Base-by-base conservation (phyloP, 495 filamentous ascomycete species). In the Mycothermus thermophilus region DNA sequence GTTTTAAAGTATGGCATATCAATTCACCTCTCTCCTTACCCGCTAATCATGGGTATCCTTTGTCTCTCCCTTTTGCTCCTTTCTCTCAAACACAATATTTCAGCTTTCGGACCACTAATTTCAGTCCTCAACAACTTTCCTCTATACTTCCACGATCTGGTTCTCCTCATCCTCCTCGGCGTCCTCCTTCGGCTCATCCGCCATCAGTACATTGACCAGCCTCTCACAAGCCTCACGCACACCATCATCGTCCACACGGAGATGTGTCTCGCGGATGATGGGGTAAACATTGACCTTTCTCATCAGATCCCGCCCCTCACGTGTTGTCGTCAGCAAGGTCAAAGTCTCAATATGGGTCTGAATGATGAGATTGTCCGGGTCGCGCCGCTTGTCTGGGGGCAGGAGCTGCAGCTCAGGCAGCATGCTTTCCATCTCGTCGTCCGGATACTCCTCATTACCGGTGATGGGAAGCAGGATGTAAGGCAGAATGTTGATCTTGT, bases 151-250 rank as follows among this genome's bases (percentile, higher is more conserved):
- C 10, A 63, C 54, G 34, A 68, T 57, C 48, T 50, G 48, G 16
- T 60, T 44, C 28, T 64, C 59, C 9, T 64, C 47, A 18, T 37
- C 38, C 9, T 46, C 32, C 46, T 3, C 52, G 16, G 22, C 79
- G 46, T 78, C 56, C 51, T 79, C 27, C 8, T 59, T 52, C 30
- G 47, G 66, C 48, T 83, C 90, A 40, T 87, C 85, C 32, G 80
- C 68, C 86, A 93, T 92, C 27, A 97, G 50, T 9, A 97, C 74
- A 45, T 97, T 83, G 23, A 97, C 90, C 32, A 95, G 47, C 46
- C 90, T 67, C 52, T 97, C 90, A 46, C 83, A 90, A 11, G 73
- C 80, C 47, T 93, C 87, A 40, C 70, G 67, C 25, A 97, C 83
- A 13, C 63, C 75, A 34, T 94, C 87, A 51, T 93, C 64, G 19